Percentiles rank a stretch among this genome's conserved stretches.
Conservation (phyloP, 108 stramenopile genomes). For the Mediolabrus comicus region DNA sequence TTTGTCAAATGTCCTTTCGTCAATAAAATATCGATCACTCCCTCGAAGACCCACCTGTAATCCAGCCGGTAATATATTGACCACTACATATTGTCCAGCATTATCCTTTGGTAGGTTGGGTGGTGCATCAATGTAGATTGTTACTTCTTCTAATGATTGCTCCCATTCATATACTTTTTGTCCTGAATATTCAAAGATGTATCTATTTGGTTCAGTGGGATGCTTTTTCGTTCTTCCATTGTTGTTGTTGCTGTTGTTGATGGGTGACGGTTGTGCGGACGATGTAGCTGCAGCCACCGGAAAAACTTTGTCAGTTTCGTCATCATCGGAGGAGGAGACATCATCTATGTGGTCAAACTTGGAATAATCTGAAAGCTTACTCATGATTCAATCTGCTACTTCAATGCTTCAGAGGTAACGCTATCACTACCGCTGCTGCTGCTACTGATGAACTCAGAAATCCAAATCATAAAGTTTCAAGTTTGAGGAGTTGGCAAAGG, state of each 20-base stretch:
- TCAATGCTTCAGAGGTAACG: neutral
- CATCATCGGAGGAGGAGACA: slow-evolving; percentile 9
- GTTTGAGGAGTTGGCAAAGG: too few relatives aligned
- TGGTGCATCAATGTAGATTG: slow-evolving; percentile 70
- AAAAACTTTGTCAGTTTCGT: slow-evolving; percentile 1
- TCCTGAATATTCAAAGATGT: slow-evolving; percentile 64
- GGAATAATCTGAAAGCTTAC: slow-evolving; percentile 72
- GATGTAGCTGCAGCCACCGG: neutral
- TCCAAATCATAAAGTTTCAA: too few relatives aligned
- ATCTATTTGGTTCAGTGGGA: slow-evolving; percentile 51
- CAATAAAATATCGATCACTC: slow-evolving; percentile 73
- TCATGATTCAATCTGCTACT: slow-evolving; percentile 37
- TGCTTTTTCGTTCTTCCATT: slow-evolving; percentile 47
- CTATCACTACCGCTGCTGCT: neutral
- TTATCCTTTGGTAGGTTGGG: slow-evolving; percentile 42
- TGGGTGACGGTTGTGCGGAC: slow-evolving; percentile 6
- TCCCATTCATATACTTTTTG: slow-evolving; percentile 94
- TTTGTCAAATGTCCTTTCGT: slow-evolving; percentile 80
- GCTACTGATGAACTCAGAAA: neutral
- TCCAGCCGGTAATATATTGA: slow-evolving; percentile 50
- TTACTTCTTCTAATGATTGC: slow-evolving; percentile 91
- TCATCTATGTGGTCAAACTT: slow-evolving; percentile 73
- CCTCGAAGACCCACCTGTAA: slow-evolving; percentile 65
- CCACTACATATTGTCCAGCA: slow-evolving; percentile 30
- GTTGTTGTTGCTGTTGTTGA: neutral